phyloP scores from a whole-genome alignment of 495 filamentous ascomycete genomes.

The Sabuloglossum arenarium region DNA sequence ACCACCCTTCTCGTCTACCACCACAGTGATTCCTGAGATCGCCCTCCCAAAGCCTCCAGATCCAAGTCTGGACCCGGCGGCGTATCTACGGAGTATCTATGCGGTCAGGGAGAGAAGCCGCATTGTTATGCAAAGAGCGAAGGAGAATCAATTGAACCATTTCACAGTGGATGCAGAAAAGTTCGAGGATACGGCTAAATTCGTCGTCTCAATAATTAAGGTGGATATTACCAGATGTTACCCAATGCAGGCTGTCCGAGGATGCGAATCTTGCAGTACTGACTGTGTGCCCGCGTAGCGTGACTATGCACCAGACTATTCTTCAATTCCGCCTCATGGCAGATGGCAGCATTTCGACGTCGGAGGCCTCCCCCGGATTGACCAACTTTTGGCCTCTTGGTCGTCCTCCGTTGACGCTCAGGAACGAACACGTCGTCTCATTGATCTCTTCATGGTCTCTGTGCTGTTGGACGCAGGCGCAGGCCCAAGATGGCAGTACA shows the following conservation, averaged over 20 bases:
- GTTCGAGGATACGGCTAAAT: constrained; percentile 72
- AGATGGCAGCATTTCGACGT: constrained; percentile 83
- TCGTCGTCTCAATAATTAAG: constrained; percentile 94
- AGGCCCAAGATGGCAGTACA: constrained; percentile 70
- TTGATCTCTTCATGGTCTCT: constrained; percentile 79
- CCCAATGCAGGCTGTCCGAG: not conserved
- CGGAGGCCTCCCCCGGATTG: constrained; percentile 55
- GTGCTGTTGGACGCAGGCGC: constrained; percentile 79
- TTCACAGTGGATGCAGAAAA: constrained; percentile 84
- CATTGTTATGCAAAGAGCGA: constrained; percentile 56
- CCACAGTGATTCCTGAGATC: constrained; percentile 29
- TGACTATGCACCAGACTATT: constrained; percentile 74
- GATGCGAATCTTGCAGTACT: not conserved
- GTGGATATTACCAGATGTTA: constrained; percentile 14
- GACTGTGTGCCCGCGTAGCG: constrained; percentile 28
- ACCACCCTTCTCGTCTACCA: not conserved
- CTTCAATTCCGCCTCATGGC: constrained; percentile 66
- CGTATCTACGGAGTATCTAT: constrained; percentile 77
- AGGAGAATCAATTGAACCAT: constrained; percentile 59
- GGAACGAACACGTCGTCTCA: constrained; percentile 54
- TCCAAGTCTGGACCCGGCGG: constrained; percentile 75
- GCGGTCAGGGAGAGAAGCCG: constrained; percentile 64
- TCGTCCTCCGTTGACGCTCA: constrained; percentile 37
- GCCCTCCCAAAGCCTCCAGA: constrained; percentile 73
- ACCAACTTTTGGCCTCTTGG: constrained; percentile 50